Percentiles rank a stretch among this genome's conserved stretches.
Evolutionary conservation across 2,329 filamentous ascomycete genomes (phyloP).

Genomic region (Colletotrichum lini): DNA sequence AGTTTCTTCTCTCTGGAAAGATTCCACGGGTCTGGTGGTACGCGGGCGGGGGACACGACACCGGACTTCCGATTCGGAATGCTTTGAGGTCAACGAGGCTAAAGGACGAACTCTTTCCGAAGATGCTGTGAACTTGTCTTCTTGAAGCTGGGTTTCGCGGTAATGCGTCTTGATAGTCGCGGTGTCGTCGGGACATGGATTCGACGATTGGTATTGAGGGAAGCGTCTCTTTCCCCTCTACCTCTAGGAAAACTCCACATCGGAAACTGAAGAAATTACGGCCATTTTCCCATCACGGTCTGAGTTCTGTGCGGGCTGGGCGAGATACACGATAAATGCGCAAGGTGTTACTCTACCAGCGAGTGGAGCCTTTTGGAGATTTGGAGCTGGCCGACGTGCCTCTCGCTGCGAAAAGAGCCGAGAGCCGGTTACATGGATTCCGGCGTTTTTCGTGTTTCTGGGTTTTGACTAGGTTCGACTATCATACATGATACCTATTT

Average conservation of each 20-base stretch:
- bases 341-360: conserved; percentile 11
- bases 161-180: neutral
- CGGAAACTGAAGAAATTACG: neutral
- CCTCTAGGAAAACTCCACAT: neutral
- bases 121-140: neutral
- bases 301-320: neutral
- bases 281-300: neutral
- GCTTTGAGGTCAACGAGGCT: neutral
- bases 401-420: conserved; percentile 12
- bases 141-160: neutral
- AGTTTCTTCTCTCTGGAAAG: neutral
- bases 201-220: neutral
- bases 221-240: neutral
- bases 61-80: neutral
- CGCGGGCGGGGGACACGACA: neutral
- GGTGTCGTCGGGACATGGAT: too few relatives aligned
- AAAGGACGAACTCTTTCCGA: too few relatives aligned
- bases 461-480: too few relatives aligned
- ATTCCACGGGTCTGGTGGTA: neutral
- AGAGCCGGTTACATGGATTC: neutral
- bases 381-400: neutral
- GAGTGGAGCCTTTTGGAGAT: too few relatives aligned
- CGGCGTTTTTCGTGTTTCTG: conserved; percentile 7
- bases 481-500: conserved; percentile 12
- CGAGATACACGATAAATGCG: conserved; percentile 20